Percentiles rank a stretch among this genome's conserved stretches.
Evolutionary conservation across 768 basidiomycete genomes (phyloP).

Genomic region (Ramaria sp.): DNA sequence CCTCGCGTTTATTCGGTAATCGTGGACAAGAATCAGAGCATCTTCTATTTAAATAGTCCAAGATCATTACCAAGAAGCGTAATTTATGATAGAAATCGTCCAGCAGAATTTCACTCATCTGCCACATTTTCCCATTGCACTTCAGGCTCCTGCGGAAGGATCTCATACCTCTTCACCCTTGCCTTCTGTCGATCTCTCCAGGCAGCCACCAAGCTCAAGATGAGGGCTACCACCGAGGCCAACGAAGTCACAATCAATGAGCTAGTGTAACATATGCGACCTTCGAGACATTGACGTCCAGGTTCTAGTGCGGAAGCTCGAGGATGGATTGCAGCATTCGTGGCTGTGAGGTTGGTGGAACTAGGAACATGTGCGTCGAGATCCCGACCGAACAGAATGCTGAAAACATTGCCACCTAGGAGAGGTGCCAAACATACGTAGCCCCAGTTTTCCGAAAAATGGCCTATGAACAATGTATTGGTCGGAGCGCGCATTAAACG

Average conservation of each 20-base stretch:
- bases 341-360: not conserved
- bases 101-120: too few relatives aligned
- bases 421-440: constrained; percentile 59
- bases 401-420: constrained; percentile 70
- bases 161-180: not conserved
- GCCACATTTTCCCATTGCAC: too few relatives aligned
- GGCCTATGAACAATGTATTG: constrained; percentile 26
- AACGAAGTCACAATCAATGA: constrained; percentile 39
- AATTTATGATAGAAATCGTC: too few relatives aligned
- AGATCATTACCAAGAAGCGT: too few relatives aligned
- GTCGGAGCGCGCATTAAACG: not conserved
- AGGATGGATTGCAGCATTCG: not conserved
- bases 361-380: constrained; percentile 52
- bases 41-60: too few relatives aligned
- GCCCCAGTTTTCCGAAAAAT: constrained; percentile 84
- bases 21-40: too few relatives aligned
- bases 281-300: constrained; percentile 34
- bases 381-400: constrained; percentile 70
- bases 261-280: constrained; percentile 47
- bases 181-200: constrained; percentile 28
- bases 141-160: too few relatives aligned
- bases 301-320: not conserved
- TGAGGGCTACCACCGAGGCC: constrained; percentile 34
- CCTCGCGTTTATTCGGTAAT: too few relatives aligned
- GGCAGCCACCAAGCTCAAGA: constrained; percentile 39